Evolutionary conservation across 2,329 filamentous ascomycete species (phyloP).

Genomic region (Catunica adiposa): DNA sequence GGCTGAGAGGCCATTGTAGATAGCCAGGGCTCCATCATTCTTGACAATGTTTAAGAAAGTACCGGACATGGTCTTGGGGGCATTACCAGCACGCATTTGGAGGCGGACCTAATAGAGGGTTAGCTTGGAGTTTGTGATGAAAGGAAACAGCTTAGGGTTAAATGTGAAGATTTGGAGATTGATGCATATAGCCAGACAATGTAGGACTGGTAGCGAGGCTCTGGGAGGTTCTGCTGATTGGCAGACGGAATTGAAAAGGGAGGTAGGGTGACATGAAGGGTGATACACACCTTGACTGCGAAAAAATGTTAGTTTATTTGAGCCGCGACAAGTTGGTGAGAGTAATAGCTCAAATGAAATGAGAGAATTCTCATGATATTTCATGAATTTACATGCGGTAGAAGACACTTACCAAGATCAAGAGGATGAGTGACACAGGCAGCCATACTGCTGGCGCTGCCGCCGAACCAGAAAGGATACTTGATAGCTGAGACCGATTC

Average conservation of each 20-base stretch:
- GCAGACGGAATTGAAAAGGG: not conserved
- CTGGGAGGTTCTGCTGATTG: constrained; percentile 8
- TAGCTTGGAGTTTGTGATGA: not conserved
- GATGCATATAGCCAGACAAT: not conserved
- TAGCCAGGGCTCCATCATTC: constrained; percentile 56
- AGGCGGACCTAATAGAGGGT: constrained; percentile 52
- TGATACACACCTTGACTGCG: constrained; percentile 34
- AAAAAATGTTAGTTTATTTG: constrained; percentile 15
- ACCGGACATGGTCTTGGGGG: constrained; percentile 64
- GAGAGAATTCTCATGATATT: not conserved
- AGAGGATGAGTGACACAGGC: constrained; percentile 85
- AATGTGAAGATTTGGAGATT: constrained; percentile 4
- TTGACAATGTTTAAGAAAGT: constrained; percentile 72
- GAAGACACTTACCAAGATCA: constrained; percentile 55
- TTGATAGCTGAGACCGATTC: constrained; percentile 26
- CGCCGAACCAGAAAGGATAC: constrained; percentile 93
- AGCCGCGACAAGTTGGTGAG: constrained; percentile 13
- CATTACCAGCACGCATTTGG: constrained; percentile 64
- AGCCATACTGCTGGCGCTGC: constrained; percentile 81
- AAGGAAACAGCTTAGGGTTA: not conserved
- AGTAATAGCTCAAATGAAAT: not conserved
- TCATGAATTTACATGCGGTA: not conserved
- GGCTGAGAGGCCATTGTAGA: constrained; percentile 85
- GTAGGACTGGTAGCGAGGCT: constrained; percentile 1
- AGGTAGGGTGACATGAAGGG: not conserved